Evolutionary conservation across 2,329 filamentous ascomycete genomes (phyloP).

Genomic region (Gremmenia infestans): DNA sequence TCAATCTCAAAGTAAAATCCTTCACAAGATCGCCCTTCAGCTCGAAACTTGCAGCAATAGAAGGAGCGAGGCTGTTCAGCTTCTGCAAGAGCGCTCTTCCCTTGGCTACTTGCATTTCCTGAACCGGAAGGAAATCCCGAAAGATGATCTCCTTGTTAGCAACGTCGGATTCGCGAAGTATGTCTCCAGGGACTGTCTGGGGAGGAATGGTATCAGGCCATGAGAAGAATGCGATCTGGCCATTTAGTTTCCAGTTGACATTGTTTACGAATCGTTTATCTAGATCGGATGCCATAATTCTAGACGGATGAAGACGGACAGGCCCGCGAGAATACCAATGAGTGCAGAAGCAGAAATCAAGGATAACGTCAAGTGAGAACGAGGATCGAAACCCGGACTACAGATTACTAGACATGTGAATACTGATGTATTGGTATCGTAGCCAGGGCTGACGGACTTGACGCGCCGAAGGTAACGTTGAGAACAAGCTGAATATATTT

Average conservation of each 20-base stretch:
- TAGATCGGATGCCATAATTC: neutral
- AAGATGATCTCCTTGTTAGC: neutral
- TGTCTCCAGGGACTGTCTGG: neutral
- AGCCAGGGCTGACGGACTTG: too few relatives aligned
- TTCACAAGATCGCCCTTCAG: constrained; percentile 1
- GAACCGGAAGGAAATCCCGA: neutral
- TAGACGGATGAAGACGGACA: neutral
- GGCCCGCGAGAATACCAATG: too few relatives aligned
- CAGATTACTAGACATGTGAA: too few relatives aligned
- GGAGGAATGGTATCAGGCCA: neutral
- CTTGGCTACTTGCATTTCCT: neutral
- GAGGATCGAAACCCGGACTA: too few relatives aligned
- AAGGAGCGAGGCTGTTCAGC: neutral
- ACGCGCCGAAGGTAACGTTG: too few relatives aligned
- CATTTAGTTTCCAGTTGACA: neutral
- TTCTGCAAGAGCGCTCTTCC: constrained; percentile 16
- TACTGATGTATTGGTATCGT: too few relatives aligned
- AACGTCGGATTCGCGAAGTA: neutral
- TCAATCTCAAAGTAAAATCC: neutral
- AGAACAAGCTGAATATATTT: too few relatives aligned
- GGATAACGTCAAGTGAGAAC: neutral
- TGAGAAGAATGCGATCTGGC: neutral
- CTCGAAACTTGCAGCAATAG: constrained; percentile 2
- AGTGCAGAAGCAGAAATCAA: too few relatives aligned
- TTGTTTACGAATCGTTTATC: neutral